Conservation (phyloP, 1,284 basidiomycete genomes). For the Limonomyces culmigenus region DNA sequence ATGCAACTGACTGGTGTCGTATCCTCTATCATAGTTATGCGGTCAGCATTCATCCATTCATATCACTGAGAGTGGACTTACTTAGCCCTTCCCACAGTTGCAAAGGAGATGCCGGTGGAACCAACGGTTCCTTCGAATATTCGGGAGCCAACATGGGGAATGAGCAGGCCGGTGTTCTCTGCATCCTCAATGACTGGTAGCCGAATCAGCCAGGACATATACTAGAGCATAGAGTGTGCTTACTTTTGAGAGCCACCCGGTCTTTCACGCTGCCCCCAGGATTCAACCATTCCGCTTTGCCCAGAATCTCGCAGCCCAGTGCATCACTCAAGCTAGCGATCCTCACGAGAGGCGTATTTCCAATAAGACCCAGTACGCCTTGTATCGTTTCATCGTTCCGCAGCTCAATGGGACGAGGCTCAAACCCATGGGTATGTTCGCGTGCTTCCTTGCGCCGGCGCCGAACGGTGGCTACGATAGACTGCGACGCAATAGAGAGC, state of each 20-base stretch:
- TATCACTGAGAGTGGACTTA: constrained; percentile 15
- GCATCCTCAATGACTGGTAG: constrained; percentile 84
- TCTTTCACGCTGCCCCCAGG: constrained; percentile 98
- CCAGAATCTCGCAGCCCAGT: constrained; percentile 86
- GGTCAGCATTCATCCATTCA: too few species aligned
- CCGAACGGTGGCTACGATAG: constrained; percentile 32
- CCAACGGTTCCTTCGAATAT: constrained; percentile 98
- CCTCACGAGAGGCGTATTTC: constrained; percentile 85
- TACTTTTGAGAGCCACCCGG: constrained; percentile 82
- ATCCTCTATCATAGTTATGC: constrained; percentile 31
- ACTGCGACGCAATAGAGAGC: constrained; percentile 47
- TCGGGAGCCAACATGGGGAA: constrained; percentile 79
- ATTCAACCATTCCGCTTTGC: constrained; percentile 95
- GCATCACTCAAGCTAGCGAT: constrained; percentile 86
- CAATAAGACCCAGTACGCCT: constrained; percentile 73
- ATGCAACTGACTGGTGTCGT: constrained; percentile 45
- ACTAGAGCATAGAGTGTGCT: constrained; percentile 10
- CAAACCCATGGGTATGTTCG: constrained; percentile 18
- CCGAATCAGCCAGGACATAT: constrained; percentile 1
- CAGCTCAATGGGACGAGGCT: constrained; percentile 54
- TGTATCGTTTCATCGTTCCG: constrained; percentile 57
- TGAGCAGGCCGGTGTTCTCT: constrained; percentile 67
- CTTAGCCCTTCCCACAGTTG: constrained; percentile 83
- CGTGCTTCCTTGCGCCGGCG: constrained; percentile 20
- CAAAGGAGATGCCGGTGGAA: constrained; percentile 93